Percentiles rank a stretch among this genome's conserved stretches.
These are phyloP conservation scores for Zoysia pacifica DNA, from an alignment of 176 grass and related monocot genomes.

Conservation along the genomic window DNA sequence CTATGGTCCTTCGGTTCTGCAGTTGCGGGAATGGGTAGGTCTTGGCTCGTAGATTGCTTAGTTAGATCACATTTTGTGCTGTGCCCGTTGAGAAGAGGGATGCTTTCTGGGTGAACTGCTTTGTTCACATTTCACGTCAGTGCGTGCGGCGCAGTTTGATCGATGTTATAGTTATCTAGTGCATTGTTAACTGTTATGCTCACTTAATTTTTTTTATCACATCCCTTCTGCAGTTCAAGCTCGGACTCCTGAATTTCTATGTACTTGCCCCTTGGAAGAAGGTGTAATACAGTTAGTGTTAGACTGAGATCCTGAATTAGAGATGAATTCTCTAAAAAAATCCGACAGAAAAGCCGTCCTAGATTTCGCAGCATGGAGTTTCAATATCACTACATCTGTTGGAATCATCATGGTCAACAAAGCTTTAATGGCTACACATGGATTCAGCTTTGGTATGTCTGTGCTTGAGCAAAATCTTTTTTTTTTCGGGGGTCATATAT, in stretches of 20 bases:
- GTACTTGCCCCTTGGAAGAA: background rate
- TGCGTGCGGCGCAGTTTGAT: background rate
- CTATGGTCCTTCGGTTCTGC: background rate
- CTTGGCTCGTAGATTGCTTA: background rate
- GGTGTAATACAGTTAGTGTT: constrained; percentile 6
- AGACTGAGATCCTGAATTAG: constrained; percentile 23
- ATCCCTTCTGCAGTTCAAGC: constrained; percentile 38
- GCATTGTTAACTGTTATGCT: background rate
- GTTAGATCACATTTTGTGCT: background rate
- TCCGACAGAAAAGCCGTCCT: constrained; percentile 62
- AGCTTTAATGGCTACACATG: constrained; percentile 73
- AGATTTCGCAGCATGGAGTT: constrained; percentile 77
- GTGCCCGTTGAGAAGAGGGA: background rate
- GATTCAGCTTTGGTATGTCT: constrained; percentile 74
- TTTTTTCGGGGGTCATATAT: background rate
- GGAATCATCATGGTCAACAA: constrained; percentile 96
- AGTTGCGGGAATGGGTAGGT: too few species aligned
- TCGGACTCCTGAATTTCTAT: constrained; percentile 12
- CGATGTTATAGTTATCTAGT: background rate
- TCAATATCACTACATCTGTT: constrained; percentile 82
- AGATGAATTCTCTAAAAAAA: constrained; percentile 72
- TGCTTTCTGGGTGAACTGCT: too few species aligned
- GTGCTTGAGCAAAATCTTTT: background rate
- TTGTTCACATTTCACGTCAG: background rate
- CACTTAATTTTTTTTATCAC: background rate